A percentile compares a stretch with the other conserved stretches of the same genome.
Conservation (phyloP, 2,329 filamentous ascomycete species). For the Botrytis elliptica region DNA sequence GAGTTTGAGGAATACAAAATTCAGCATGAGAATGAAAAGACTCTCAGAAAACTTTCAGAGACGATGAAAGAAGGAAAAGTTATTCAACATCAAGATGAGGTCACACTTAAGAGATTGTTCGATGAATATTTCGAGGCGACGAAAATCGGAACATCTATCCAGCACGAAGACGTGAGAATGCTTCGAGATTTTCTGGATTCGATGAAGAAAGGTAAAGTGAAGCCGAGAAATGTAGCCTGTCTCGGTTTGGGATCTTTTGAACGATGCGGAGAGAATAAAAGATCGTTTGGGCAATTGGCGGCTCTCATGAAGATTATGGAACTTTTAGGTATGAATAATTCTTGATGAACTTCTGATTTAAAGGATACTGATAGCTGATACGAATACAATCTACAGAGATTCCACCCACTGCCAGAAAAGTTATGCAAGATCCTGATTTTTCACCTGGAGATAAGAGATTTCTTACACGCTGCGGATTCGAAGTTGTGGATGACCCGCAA, state of each 20-base stretch:
- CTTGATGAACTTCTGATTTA: neutral
- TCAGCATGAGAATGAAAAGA: neutral
- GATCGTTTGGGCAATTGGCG: neutral
- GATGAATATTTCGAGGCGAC: neutral
- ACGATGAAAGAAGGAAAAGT: neutral
- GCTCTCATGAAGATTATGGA: constrained; percentile 3
- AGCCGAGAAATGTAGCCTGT: neutral
- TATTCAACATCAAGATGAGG: neutral
- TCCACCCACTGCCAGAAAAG: neutral
- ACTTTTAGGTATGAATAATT: neutral
- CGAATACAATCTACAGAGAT: neutral
- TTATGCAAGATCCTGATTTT: neutral
- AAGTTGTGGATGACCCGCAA: neutral
- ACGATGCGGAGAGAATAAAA: too few relatives aligned
- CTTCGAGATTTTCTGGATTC: neutral
- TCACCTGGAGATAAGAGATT: constrained; percentile 2
- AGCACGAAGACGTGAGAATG: neutral
- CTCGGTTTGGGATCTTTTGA: neutral
- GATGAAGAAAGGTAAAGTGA: neutral
- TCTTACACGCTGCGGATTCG: neutral
- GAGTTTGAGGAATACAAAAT: neutral
- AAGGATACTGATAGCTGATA: neutral
- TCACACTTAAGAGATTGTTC: neutral
- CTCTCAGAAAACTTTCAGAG: neutral
- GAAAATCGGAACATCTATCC: neutral